Conservation (phyloP, 2,329 filamentous ascomycete genomes). For the Sarocladium brachiariae region DNA sequence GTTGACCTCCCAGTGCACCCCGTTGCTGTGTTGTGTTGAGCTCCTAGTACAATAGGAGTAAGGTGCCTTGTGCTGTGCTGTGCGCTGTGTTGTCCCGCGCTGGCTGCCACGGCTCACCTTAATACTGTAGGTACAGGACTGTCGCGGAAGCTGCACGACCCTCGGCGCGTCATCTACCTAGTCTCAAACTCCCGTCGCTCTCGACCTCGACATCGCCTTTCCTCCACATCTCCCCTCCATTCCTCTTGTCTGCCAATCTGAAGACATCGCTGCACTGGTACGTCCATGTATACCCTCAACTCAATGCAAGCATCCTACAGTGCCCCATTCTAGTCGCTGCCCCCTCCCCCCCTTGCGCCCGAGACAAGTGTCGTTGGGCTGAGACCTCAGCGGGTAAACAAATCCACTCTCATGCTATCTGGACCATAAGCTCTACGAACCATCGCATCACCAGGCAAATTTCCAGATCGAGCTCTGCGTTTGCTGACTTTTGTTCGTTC, state of each 20-base stretch:
- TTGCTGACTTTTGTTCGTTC: not conserved
- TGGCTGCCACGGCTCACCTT: not conserved
- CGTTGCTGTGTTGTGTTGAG: too few species aligned
- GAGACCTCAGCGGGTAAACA: constrained; percentile 27
- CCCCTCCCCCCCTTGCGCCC: not conserved
- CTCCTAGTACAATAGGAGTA: too few species aligned
- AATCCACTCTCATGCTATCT: constrained; percentile 22
- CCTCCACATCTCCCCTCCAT: not conserved
- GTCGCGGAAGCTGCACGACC: constrained; percentile 9
- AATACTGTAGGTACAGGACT: not conserved
- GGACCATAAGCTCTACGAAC: not conserved
- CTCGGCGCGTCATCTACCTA: constrained; percentile 8
- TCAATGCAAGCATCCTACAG: not conserved
- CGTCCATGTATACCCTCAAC: not conserved
- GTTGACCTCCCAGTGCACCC: too few species aligned
- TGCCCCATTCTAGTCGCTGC: not conserved
- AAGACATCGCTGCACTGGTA: constrained; percentile 1
- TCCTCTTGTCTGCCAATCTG: not conserved
- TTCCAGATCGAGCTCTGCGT: constrained; percentile 11
- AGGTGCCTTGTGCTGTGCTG: too few species aligned
- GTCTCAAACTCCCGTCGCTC: not conserved
- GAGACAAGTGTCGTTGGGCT: constrained; percentile 10
- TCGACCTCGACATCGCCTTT: not conserved
- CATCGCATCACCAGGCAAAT: constrained; percentile 11
- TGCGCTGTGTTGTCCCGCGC: not conserved